Percentiles rank a stretch among this genome's conserved stretches.
Conservation (phyloP, 352 stramenopile genomes). For the Phytophthora ohioensis region DNA sequence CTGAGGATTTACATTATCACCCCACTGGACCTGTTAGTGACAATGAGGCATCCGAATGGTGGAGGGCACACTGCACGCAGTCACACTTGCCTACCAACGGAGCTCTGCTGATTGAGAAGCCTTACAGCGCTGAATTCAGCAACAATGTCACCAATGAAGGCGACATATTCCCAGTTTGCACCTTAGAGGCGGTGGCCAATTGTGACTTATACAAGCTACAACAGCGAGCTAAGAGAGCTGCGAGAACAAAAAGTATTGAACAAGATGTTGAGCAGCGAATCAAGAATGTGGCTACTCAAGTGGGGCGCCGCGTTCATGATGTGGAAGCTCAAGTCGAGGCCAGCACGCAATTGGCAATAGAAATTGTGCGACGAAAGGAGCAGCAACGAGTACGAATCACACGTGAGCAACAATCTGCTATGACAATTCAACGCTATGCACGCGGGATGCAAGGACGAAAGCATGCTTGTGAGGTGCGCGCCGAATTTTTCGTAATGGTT, state of each 20-base stretch:
- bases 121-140: slow-evolving; percentile 28
- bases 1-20: slow-evolving; percentile 5
- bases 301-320: slow-evolving; percentile 53
- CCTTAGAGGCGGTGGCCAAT: slow-evolving; percentile 60
- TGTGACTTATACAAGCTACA: slow-evolving; percentile 53
- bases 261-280: slow-evolving; percentile 35
- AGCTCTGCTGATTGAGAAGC: slow-evolving; percentile 14
- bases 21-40: slow-evolving; percentile 31
- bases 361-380: slow-evolving; percentile 36
- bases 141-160: slow-evolving; percentile 34
- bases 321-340: slow-evolving; percentile 64
- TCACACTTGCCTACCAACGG: slow-evolving; percentile 43
- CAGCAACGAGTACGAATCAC: slow-evolving; percentile 43
- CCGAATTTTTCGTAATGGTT: slow-evolving; percentile 77
- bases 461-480: slow-evolving; percentile 52
- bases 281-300: slow-evolving; percentile 24
- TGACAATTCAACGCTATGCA: slow-evolving; percentile 61
- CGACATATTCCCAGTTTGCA: slow-evolving; percentile 44
- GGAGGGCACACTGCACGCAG: slow-evolving; percentile 65
- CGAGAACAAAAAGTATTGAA: slow-evolving; percentile 25
- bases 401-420: slow-evolving; percentile 49
- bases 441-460: slow-evolving; percentile 54
- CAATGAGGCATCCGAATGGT: slow-evolving; percentile 60
- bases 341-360: slow-evolving; percentile 64
- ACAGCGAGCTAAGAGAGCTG: slow-evolving; percentile 21